Evolutionary conservation across 2,329 filamentous ascomycete species (phyloP), one percentile per base, ranked within the genome.

Genomic region (Gaeumannomyces sp.): DNA sequence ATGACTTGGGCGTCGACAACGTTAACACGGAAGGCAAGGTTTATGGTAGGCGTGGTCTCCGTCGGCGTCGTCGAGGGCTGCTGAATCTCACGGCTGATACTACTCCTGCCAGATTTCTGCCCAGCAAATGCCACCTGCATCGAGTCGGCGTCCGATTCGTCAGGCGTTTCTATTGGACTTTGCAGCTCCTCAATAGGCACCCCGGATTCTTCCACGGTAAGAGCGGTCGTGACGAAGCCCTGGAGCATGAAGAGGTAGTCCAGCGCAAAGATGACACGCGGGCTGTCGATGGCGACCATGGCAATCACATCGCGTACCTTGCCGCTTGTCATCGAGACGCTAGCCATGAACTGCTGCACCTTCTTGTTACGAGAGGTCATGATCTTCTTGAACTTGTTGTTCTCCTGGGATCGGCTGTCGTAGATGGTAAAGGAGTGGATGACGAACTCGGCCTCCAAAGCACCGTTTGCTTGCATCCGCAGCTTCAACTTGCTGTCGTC

Each of bases 341-440:
- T 97, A 25, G 95, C 95, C 95, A 99, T 99, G 72, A 99, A 93
- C 71, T 99, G 96, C 75, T 98, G 93, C 60, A 95, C 93, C 65
- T 93, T 90, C 70, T 93, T 94, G 76, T 97, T 98, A 72, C 93
- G 93, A 64, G 96, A 89, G 1, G 93, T 93, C 95, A 99, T 98
- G 78, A 99, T 97, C 75, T 94, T 96, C 62, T 93, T 88, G 82
- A 96, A 99, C 73, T 96, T 97, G 80, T 97, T 99, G 6, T 89
- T 91, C 71, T 96, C 93, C 64, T 87, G 85, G 5, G 87, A 88
- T n/a, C 96, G 89, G 68, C 90, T 97, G 74, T 99, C 95, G 65
- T 91, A 86, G 69, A 98, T 97, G 0, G 93, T 97, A 75, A 99
- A 97, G 0, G 94, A 95, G 66, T 95, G 90, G 22, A 99, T 93